These are phyloP conservation scores for Ramalina peruviana DNA, from an alignment of 495 filamentous ascomycete genomes.

Conservation along the genomic window DNA sequence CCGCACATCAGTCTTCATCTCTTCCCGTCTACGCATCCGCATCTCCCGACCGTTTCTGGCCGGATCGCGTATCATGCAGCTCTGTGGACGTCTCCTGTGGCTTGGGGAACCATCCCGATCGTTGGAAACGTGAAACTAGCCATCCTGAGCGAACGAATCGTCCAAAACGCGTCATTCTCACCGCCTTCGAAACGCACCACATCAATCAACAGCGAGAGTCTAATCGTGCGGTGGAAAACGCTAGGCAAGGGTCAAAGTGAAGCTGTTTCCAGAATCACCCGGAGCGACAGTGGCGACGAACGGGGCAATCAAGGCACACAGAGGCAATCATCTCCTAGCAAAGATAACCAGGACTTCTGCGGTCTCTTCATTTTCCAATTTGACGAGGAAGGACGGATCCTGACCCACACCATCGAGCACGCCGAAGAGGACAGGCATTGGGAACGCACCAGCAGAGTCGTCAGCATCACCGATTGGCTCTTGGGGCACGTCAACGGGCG, in stretches of 20 bases:
- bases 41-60: conserved; percentile 82
- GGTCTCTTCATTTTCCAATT: conserved; percentile 94
- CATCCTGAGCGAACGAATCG: conserved; percentile 78
- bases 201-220: conserved; percentile 45
- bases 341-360: conserved; percentile 45
- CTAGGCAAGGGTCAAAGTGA: conserved; percentile 35
- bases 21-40: conserved; percentile 91
- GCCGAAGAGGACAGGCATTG: conserved; percentile 63
- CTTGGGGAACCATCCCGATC: conserved; percentile 84
- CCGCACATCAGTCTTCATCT: conserved; percentile 86
- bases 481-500: conserved; percentile 46
- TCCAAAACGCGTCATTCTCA: conserved; percentile 31
- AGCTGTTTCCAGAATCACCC: conserved; percentile 26
- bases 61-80: conserved; percentile 83
- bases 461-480: conserved; percentile 80
- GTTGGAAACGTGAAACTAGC: conserved; percentile 78
- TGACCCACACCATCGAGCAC: conserved; percentile 87
- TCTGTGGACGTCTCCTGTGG: conserved; percentile 86
- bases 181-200: conserved; percentile 8
- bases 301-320: conserved; percentile 37
- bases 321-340: conserved; percentile 26
- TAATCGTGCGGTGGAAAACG: conserved; percentile 78
- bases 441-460: conserved; percentile 57
- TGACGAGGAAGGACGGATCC: conserved; percentile 72
- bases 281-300: conserved; percentile 25